Evolutionary conservation across 2,329 filamentous ascomycete species (phyloP).

Genomic region (Cladophialophora psammophila): DNA sequence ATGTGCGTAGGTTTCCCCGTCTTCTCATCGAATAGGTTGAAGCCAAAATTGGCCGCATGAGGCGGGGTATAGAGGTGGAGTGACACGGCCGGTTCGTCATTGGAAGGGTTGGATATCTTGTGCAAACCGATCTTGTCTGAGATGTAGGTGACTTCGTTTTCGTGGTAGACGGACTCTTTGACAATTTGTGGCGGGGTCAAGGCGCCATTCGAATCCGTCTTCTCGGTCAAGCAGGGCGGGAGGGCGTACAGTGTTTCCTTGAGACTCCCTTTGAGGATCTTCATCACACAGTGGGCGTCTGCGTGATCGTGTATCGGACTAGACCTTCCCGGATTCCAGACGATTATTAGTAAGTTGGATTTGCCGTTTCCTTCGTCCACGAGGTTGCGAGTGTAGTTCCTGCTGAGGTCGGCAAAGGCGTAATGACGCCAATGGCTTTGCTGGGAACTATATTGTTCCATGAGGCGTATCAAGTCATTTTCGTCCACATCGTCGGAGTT

Average conservation of each 20-base stretch:
- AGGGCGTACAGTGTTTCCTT: constrained; percentile 83
- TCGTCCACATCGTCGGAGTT: constrained; percentile 83
- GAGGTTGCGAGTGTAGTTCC: constrained; percentile 84
- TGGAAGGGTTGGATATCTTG: constrained; percentile 74
- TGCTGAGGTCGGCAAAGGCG: constrained; percentile 72
- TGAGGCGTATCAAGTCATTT: constrained; percentile 71
- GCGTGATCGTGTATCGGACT: constrained; percentile 89
- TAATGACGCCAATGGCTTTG: constrained; percentile 76
- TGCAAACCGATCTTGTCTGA: constrained; percentile 86
- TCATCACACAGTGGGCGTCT: constrained; percentile 92
- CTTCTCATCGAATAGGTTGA: constrained; percentile 78
- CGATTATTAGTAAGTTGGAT: constrained; percentile 69
- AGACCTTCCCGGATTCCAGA: constrained; percentile 81
- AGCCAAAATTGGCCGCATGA: constrained; percentile 83
- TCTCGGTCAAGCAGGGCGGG: constrained; percentile 57
- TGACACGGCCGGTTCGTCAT: constrained; percentile 77
- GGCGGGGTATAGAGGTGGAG: constrained; percentile 89
- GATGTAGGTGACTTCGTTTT: constrained; percentile 87
- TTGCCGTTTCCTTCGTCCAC: constrained; percentile 89
- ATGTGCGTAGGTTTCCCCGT: constrained; percentile 78
- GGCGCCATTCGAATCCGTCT: constrained; percentile 52
- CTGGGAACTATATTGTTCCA: constrained; percentile 75
- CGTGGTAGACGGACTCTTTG: constrained; percentile 70
- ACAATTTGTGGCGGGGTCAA: constrained; percentile 67
- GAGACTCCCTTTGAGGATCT: constrained; percentile 77